phyloP scores from a whole-genome alignment of 2,329 filamentous ascomycete genomes.

The Colletotrichum sp. region DNA sequence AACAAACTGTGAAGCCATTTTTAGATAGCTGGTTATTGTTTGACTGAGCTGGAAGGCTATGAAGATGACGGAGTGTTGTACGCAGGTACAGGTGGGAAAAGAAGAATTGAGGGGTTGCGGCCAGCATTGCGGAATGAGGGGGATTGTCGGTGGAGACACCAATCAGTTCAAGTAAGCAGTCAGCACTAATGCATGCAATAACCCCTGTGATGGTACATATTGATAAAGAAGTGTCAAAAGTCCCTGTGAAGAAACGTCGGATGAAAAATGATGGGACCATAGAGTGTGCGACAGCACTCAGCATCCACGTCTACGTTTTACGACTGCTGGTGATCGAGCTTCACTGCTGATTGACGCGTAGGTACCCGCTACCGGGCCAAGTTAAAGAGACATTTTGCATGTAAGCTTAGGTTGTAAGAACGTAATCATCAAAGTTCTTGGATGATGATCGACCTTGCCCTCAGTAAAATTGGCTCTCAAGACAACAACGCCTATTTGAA shows the following conservation, averaged over 20 bases:
- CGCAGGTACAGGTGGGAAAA: not conserved
- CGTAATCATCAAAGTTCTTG: no score
- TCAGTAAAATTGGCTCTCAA: no score
- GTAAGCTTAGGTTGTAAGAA: no score
- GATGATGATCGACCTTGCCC: no score
- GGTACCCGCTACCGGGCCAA: no score
- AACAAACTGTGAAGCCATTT: conserved; percentile 40
- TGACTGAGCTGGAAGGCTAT: not conserved
- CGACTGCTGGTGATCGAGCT: no score
- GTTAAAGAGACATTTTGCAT: no score
- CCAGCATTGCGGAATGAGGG: not conserved
- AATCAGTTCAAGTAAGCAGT: not conserved
- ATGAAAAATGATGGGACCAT: no score
- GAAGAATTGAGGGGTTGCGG: not conserved
- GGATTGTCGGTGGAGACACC: not conserved
- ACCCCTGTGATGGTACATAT: not conserved
- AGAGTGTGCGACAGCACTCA: no score
- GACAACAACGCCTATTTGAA: no score
- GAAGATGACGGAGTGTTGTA: not conserved
- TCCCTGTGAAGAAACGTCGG: not conserved
- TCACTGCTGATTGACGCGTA: no score
- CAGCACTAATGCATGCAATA: not conserved
- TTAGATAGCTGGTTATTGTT: not conserved
- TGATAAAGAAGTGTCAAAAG: not conserved
- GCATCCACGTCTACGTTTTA: no score